Evolutionary conservation across 2,329 filamentous ascomycete genomes (phyloP).

Genomic region (Sphaerulina musiva): DNA sequence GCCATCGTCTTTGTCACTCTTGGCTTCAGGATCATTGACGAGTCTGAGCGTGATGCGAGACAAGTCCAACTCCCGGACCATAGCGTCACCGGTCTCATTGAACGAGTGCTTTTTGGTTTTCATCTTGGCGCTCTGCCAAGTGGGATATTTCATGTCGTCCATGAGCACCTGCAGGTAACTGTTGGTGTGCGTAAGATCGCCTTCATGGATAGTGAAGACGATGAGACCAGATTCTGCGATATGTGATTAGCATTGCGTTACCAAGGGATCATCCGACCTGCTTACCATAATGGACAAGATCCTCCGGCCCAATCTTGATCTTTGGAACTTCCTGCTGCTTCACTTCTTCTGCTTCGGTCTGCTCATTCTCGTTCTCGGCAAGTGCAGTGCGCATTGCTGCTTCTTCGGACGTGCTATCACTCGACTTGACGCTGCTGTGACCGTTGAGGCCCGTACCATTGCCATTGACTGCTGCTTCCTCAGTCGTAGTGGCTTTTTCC

Average conservation of each 20-base stretch:
- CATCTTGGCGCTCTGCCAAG: conserved; percentile 74
- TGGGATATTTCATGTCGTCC: conserved; percentile 89
- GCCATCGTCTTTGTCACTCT: conserved; percentile 62
- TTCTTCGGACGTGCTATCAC: conserved; percentile 30
- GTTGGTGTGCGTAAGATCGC: conserved; percentile 68
- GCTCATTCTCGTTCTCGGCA: conserved; percentile 43
- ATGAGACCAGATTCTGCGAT: conserved; percentile 74
- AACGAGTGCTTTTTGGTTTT: conserved; percentile 64
- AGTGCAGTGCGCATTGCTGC: conserved; percentile 39
- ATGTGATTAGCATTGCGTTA: conserved; percentile 33
- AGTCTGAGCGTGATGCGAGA: conserved; percentile 85
- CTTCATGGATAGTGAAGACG: conserved; percentile 90
- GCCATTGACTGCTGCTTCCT: background rate
- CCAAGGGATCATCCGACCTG: background rate
- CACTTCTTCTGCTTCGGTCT: conserved; percentile 38
- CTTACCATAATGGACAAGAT: conserved; percentile 70
- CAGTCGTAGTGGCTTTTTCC: conserved; percentile 34
- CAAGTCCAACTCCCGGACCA: conserved; percentile 95
- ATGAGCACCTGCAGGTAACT: conserved; percentile 81
- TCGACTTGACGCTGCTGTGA: conserved; percentile 30
- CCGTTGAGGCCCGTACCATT: background rate
- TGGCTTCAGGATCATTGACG: conserved; percentile 69
- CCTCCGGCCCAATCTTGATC: conserved; percentile 68
- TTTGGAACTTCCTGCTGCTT: conserved; percentile 60
- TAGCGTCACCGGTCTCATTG: conserved; percentile 88